phyloP scores from a whole-genome alignment of 352 stramenopile genomes.

The Phytopythium delawarense region DNA sequence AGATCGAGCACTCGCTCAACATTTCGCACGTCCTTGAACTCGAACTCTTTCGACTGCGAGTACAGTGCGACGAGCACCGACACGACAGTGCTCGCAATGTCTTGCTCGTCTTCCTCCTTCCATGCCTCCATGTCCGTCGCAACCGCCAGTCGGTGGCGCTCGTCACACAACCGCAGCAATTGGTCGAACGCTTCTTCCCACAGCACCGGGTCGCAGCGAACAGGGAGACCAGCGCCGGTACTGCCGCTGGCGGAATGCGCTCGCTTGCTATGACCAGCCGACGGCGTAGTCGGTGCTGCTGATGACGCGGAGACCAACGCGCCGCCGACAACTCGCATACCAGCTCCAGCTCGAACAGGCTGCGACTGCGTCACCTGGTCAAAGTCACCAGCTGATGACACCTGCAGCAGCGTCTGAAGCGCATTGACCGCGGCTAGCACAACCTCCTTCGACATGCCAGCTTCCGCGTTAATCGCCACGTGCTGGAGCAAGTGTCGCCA shows the following conservation, averaged over 20 bases:
- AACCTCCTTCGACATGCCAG: conserved; percentile 70
- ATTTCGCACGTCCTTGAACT: conserved; percentile 64
- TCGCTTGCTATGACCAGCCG: conserved; percentile 16
- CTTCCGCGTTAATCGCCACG: conserved; percentile 46
- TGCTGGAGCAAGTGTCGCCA: conserved; percentile 63
- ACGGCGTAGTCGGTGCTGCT: conserved; percentile 11
- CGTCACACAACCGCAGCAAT: conserved; percentile 49
- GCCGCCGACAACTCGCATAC: conserved; percentile 89
- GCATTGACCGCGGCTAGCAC: conserved; percentile 70
- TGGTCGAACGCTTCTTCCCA: conserved; percentile 71
- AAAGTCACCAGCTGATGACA: conserved; percentile 67
- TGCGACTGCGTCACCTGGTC: conserved; percentile 68
- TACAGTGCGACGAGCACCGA: conserved; percentile 75
- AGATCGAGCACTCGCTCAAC: conserved; percentile 61
- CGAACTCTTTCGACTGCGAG: conserved; percentile 61
- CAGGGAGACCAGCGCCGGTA: neutral
- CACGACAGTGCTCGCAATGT: conserved; percentile 76
- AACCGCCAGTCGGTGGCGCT: conserved; percentile 26
- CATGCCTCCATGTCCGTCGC: conserved; percentile 16
- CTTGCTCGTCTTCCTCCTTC: conserved; percentile 77
- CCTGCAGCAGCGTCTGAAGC: conserved; percentile 78
- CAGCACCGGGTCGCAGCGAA: conserved; percentile 45
- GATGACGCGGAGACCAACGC: conserved; percentile 51
- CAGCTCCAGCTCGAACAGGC: conserved; percentile 74
- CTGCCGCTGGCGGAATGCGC: conserved; percentile 9